phyloP scores from a whole-genome alignment of 106 monocot genomes.

The Acorus calamus region DNA sequence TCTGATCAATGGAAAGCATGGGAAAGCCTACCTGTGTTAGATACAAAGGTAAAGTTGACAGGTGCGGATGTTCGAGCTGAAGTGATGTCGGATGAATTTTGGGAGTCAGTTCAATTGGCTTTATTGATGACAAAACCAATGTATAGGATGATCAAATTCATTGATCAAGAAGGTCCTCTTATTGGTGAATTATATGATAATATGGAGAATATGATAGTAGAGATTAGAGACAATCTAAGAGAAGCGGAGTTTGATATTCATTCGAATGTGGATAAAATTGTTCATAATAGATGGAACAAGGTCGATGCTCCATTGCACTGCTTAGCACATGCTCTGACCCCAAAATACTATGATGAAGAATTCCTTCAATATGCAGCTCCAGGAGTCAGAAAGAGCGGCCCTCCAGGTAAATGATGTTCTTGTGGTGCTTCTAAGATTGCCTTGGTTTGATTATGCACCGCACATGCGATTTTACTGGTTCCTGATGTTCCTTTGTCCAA shows the following conservation, averaged over 20 bases:
- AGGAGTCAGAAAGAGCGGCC: constrained; percentile 24
- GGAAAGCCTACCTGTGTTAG: constrained; percentile 15
- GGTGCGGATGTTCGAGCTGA: constrained; percentile 12
- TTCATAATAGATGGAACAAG: constrained; percentile 27
- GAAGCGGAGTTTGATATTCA: constrained; percentile 14
- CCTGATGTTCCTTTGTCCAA: neutral
- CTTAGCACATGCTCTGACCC: constrained; percentile 41
- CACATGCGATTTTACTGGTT: neutral
- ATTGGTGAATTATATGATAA: constrained; percentile 49
- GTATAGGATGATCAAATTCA: constrained; percentile 34
- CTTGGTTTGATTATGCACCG: neutral
- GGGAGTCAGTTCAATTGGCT: constrained; percentile 28
- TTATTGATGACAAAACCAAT: constrained; percentile 30
- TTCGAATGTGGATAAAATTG: constrained; percentile 15
- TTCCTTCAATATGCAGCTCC: constrained; percentile 30
- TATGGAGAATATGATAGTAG: constrained; percentile 49
- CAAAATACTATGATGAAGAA: constrained; percentile 47
- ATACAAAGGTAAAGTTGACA: constrained; percentile 26
- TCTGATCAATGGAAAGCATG: constrained; percentile 40
- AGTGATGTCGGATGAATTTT: constrained; percentile 36
- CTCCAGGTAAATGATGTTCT: constrained; percentile 27
- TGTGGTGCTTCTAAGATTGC: neutral
- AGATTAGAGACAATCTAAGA: constrained; percentile 38
- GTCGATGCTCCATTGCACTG: constrained; percentile 29
- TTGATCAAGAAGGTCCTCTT: constrained; percentile 33